These are phyloP conservation scores for Melastoma malabathricum DNA, from an alignment of 345 rosid genomes.

Conservation along the genomic window DNA sequence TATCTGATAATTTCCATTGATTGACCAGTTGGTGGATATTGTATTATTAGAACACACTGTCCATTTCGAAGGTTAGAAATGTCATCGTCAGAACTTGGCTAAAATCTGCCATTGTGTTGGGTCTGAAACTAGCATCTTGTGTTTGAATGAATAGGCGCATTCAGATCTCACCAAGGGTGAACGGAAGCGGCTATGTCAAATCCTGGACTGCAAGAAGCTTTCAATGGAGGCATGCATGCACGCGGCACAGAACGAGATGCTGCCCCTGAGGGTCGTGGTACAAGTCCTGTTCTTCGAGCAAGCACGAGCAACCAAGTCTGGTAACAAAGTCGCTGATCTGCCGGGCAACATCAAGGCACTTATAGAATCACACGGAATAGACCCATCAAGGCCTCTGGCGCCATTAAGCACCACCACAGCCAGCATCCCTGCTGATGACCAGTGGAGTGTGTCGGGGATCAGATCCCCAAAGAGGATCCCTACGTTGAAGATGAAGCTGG, in stretches of 20 bases:
- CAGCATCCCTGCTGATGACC: conserved; percentile 58
- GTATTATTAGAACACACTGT: no score
- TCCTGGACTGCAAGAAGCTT: conserved; percentile 85
- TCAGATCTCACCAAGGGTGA: conserved; percentile 69
- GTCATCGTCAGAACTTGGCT: no score
- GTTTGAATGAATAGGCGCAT: conserved; percentile 41
- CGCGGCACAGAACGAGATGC: conserved; percentile 85
- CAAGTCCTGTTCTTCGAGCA: conserved; percentile 97
- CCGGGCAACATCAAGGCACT: conserved; percentile 86
- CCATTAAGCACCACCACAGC: conserved; percentile 48
- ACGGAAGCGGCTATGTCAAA: conserved; percentile 67
- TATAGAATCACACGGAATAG: conserved; percentile 51
- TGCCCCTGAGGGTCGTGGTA: conserved; percentile 83
- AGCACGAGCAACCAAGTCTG: conserved; percentile 59
- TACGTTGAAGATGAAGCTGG: conserved; percentile 72
- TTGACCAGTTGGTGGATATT: no score
- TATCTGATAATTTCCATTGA: neutral
- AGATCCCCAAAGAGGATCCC: conserved; percentile 59
- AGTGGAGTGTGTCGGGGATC: conserved; percentile 92
- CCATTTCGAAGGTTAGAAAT: no score
- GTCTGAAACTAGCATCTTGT: neutral
- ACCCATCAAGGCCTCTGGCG: conserved; percentile 58
- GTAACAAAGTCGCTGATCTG: conserved; percentile 58
- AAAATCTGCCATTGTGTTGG: neutral
- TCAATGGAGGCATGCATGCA: conserved; percentile 97